Conservation (phyloP, 495 filamentous ascomycete genomes). For the Recurvomyces mirabilis region DNA sequence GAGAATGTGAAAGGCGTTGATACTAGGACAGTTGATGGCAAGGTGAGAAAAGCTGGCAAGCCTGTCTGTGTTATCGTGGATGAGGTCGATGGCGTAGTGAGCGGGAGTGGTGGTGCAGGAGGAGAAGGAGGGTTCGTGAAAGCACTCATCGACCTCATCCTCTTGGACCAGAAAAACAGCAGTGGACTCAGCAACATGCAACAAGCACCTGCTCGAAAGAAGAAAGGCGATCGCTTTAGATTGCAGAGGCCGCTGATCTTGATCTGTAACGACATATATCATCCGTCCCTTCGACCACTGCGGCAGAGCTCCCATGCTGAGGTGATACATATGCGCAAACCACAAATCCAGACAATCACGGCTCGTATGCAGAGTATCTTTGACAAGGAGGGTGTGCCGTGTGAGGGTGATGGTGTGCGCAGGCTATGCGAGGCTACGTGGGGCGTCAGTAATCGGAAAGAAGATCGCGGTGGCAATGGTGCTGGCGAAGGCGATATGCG, state of each 20-base stretch:
- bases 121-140: slow-evolving; percentile 87
- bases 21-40: slow-evolving; percentile 48
- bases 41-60: slow-evolving; percentile 61
- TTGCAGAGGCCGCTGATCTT: slow-evolving; percentile 79
- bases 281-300: slow-evolving; percentile 72
- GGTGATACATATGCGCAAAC: slow-evolving; percentile 83
- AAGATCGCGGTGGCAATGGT: slow-evolving; percentile 40
- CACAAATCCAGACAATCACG: slow-evolving; percentile 77
- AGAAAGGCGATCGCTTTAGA: slow-evolving; percentile 67
- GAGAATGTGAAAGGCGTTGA: slow-evolving; percentile 81
- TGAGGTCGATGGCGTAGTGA: slow-evolving; percentile 88
- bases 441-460: slow-evolving; percentile 62
- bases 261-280: slow-evolving; percentile 97
- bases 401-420: slow-evolving; percentile 76
- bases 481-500: slow-evolving; percentile 83
- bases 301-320: slow-evolving; percentile 73
- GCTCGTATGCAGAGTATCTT: slow-evolving; percentile 72
- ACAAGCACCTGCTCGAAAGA: slow-evolving; percentile 37
- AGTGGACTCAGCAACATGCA: slow-evolving; percentile 23
- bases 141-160: slow-evolving; percentile 79
- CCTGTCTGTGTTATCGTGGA: slow-evolving; percentile 92
- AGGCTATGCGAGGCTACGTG: slow-evolving; percentile 85
- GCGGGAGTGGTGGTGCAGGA: slow-evolving; percentile 61
- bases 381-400: slow-evolving; percentile 69
- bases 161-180: slow-evolving; percentile 73